Base-by-base conservation (phyloP, 192 early-diverging fungal species). In the Allomyces arbusculus region DNA sequence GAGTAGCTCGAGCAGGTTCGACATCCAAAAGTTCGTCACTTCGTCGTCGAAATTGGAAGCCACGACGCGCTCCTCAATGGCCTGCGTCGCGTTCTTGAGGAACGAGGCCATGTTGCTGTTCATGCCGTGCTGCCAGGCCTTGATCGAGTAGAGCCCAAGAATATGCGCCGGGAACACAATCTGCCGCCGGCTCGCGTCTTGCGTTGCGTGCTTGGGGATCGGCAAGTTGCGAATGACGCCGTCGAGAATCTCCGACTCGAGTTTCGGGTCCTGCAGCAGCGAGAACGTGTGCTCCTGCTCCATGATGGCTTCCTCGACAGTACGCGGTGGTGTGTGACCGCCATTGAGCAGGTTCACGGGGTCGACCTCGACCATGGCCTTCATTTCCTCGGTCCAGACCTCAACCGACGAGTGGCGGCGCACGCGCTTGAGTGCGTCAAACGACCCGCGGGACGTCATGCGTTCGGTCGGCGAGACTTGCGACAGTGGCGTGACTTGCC, bases 111-210 rank as follows among this genome's bases (percentile, higher is more conserved):
- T 92, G 64, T 91, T 85, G 23, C 82, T 77, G 50, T 87, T 78
- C 68, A 91, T 79, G 64, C 92, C 89, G 72, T 86, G 81, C 73
- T 86, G 83, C 79, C 92, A 83, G 82, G 93, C 86, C 73, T 95
- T 89, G 62, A 86, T 84, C 44, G 88, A 84, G 74, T 82, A 79
- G 66, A 86, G 76, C 40, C 92, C 89, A 64, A 97, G 94, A 40
- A 91, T 74, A 65, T 96, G 93, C 19, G 96, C 89, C 0, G 94
- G 93, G 87, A 94, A 96, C 73, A 96, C 82, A 62, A 99, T 88
- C 71, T 93, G 92, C 77, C 84, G 89, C 73, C 74, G 75, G 64
- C 74, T 84, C 26, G 86, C 76, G 33, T 84, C 82, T 66, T 91
- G 87, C 4, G 85, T 77, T 67, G 76, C 86, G 63, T 91, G 91